Conservation (phyloP, 176 grass and related monocot genomes). For the Poa pratensis region DNA sequence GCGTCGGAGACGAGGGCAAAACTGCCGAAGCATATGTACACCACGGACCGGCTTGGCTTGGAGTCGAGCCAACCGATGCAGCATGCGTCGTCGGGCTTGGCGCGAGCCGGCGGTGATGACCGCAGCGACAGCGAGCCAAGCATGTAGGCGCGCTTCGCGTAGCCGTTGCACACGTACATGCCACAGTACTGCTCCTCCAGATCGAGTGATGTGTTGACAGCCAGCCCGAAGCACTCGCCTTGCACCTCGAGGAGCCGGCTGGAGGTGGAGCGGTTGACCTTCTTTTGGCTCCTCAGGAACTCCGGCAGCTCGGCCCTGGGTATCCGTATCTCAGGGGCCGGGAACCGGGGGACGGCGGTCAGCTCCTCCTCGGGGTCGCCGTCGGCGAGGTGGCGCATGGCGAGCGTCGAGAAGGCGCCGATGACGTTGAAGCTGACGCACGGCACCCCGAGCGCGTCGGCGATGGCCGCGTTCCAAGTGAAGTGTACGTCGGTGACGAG, state of each 20-base stretch:
- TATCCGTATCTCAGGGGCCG: no score
- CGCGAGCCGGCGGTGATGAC: no score
- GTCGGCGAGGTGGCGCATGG: no score
- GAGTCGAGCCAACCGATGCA: constrained; percentile 36
- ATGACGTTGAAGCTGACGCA: background rate
- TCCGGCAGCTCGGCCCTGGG: no score
- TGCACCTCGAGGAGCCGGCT: no score
- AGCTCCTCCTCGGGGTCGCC: no score
- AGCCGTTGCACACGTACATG: background rate
- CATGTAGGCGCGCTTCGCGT: background rate
- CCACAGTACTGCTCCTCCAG: constrained; percentile 28
- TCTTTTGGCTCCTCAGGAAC: no score
- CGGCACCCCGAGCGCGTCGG: constrained; percentile 9
- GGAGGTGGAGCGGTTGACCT: no score
- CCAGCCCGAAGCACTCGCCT: background rate
- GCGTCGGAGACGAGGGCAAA: constrained; percentile 3
- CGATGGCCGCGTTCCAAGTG: background rate
- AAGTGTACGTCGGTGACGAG: constrained; percentile 36
- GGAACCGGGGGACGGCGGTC: no score
- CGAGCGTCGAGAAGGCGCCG: background rate
- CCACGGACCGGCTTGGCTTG: constrained; percentile 19
- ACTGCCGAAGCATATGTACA: constrained; percentile 43
- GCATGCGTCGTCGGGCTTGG: background rate
- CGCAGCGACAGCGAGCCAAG: constrained; percentile 10
- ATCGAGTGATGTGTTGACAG: constrained; percentile 1